Evolutionary conservation across 2,329 filamentous ascomycete genomes (phyloP), one percentile per base, ranked within the genome.

Genomic region (Acrocalymma vagum): DNA sequence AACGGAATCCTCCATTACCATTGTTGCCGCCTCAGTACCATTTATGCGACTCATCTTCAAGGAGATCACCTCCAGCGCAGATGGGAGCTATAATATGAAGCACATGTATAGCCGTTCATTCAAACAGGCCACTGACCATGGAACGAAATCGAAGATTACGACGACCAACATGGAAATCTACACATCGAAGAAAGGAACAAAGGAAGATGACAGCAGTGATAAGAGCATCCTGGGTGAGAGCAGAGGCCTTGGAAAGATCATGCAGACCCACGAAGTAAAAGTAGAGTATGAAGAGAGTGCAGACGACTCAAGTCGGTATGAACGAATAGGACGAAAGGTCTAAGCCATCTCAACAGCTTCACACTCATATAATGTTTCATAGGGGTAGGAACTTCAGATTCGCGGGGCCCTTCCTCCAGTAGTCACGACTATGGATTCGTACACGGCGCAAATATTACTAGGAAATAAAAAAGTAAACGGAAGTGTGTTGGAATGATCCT

Each of bases 361-460:
- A 62, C 72, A 10, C 73, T 78, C 6, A 76, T 79, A 69, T 76
- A 81, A 51, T 80, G 80, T 56, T n/a, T n/a, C n/a, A n/a, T n/a
- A n/a, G 77, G 76, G 3, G 70, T 80, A 5, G 76, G 80, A 55
- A 74, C 69, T 9, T 71, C 73, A 3, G 71, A 72, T 6, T 66
- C 80, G 0, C 72, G 72, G 7, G 73, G 71, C 3, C n/a, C n/a
- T n/a, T n/a, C n/a, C n/a, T n/a, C n/a, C n/a, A n/a, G n/a, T n/a
- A n/a, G n/a, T n/a, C n/a, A n/a, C n/a, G n/a, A n/a, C n/a, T n/a
- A n/a, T n/a, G n/a, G n/a, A n/a, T n/a, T n/a, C n/a, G n/a, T n/a
- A n/a, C n/a, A n/a, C n/a, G n/a, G n/a, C n/a, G n/a, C n/a, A n/a
- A n/a, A n/a, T n/a, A n/a, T n/a, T n/a, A n/a, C n/a, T n/a, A n/a